Evolutionary conservation across 164 flowering plant species (phyloP), one percentile per base, ranked within the genome.

Genomic region (Aristolochia californica): DNA sequence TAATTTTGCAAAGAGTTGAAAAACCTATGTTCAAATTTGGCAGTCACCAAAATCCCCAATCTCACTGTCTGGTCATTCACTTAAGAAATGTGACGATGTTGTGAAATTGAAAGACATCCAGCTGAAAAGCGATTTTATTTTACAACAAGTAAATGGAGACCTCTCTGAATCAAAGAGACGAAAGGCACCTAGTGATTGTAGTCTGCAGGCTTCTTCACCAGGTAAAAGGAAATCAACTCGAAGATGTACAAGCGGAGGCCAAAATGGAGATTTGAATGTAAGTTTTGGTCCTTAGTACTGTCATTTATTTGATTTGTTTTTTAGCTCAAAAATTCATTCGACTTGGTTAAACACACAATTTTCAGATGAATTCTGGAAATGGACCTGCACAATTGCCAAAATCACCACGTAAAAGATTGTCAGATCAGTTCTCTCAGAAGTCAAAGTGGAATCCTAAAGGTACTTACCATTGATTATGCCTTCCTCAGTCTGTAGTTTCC

Each of bases 381-480:
- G 60, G 50, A 20, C 20, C 47, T 10, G 21, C 27, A 17, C 73
- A 55, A n/a, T n/a, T n/a, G n/a, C n/a, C n/a, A n/a, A n/a, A 59
- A 57, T 73, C 77, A 7, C 72, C 81, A 5, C 62, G 62, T 62
- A 77, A 70, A 61, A 77, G 62, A 20, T 69, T 77, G 45, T 57
- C 71, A 0, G 76, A 77, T 44, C 47, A 43, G 25, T 71, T 74
- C 44, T 20, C 53, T 13, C 72, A 61, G 1, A 80, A 72, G 56
- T 62, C 75, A 0, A 71, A 67, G 23, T 85, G 91, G 94, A 75
- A 88, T 66, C 91, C 87, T 13, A 73, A 61, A 78, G 96, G 91
- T 55, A 67, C 70, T 70, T 21, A 28, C 18, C 34, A 28, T 18
- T n/a, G 44, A 12, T 13, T 34, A 21, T 17, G 16, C 27, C 21